Evolutionary conservation across 129 eudicot species (phyloP), one percentile per base, ranked within the genome.

Genomic region (Solidago caesia): DNA sequence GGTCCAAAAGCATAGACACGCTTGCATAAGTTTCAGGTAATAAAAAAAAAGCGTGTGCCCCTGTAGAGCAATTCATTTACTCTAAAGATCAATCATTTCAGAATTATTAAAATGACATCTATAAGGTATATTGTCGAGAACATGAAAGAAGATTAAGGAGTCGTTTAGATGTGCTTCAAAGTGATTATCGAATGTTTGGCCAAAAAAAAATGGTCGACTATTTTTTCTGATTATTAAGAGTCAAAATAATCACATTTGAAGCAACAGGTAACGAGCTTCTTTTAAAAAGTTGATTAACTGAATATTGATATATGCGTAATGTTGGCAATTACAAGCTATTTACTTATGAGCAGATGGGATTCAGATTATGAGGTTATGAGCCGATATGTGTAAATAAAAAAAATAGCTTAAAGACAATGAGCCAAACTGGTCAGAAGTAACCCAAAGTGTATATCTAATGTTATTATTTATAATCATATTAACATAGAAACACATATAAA

Each of bases 21-120:
- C 43, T 48, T 27, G 71, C 78, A 48, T 74, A 74, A 47, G 77
- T 73, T 60, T 73, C 60, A 61, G 43, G 12, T 76, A 8, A 57
- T 12, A 57, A 21, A 29, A 16, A 16, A 21, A 21, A 21, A 21
- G 21, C 21, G 21, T 21, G 21, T 21, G 21, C 21, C 21, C 21
- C 21, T 21, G 21, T 21, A 21, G 21, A 21, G 21, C 21, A 21
- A 21, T 21, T 21, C 21, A 21, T 21, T 21, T 21, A 21, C 21
- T 21, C 21, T 21, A 21, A 21, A 21, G 21, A 21, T 21, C 21
- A 21, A 0, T 21, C 21, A 21, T 21, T 21, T 21, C 21, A 21
- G 21, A 21, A 21, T 21, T 21, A 21, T 21, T 21, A 21, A 21
- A 21, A 21, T 21, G 21, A 21, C 21, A 21, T 21, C 21, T 21